Conservation (phyloP, 169 alveolate species). For the Neospora caninum region DNA sequence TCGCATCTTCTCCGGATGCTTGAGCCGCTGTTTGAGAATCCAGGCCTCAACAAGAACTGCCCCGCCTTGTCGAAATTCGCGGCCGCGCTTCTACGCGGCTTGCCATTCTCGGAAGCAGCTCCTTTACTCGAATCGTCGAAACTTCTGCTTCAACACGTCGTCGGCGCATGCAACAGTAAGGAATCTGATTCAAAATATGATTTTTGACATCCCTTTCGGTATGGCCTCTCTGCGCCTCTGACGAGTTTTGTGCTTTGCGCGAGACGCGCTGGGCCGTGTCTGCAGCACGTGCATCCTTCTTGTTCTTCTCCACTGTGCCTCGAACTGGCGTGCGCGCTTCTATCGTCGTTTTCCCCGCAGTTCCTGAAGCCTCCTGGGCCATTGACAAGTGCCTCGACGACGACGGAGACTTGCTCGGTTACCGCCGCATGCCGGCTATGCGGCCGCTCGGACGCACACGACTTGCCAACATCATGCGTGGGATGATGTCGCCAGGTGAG, state of each 20-base stretch:
- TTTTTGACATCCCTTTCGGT: neutral
- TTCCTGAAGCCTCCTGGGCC: neutral
- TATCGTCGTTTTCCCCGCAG: neutral
- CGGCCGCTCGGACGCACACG: conserved; percentile 15
- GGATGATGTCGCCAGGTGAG: neutral
- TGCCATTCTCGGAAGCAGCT: neutral
- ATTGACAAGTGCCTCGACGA: neutral
- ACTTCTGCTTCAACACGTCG: conserved; percentile 12
- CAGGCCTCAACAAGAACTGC: neutral
- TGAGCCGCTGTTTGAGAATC: neutral
- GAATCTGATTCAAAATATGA: too few relatives aligned
- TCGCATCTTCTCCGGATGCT: neutral
- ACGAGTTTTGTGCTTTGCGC: too few relatives aligned
- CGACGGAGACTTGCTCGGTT: conserved; percentile 5
- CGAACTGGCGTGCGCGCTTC: too few relatives aligned
- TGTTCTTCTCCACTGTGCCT: too few relatives aligned
- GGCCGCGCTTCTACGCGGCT: neutral
- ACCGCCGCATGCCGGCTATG: conserved; percentile 3
- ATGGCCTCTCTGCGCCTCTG: too few relatives aligned
- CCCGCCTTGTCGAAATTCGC: neutral
- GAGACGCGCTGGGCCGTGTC: too few relatives aligned
- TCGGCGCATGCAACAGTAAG: conserved; percentile 25
- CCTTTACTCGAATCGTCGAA: neutral
- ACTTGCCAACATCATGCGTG: neutral
- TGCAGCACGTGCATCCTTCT: too few relatives aligned